These are phyloP conservation scores for Cystobasidium onofrii DNA, from an alignment of 768 basidiomycete species.

Conservation along the genomic window DNA sequence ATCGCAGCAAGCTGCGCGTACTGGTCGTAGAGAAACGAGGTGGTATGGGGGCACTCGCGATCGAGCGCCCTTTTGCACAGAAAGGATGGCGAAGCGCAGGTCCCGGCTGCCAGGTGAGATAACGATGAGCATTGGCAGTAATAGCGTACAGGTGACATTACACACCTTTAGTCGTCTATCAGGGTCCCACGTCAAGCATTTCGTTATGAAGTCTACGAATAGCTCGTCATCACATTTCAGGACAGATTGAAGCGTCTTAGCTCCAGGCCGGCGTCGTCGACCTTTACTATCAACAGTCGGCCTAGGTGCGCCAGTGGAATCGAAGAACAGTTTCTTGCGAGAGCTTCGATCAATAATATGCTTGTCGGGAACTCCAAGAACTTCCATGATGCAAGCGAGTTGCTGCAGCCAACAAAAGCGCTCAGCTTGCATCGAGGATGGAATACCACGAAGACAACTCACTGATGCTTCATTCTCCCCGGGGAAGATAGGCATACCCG, in stretches of 20 bases:
- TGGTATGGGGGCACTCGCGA: background rate
- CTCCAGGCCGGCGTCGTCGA: conserved; percentile 77
- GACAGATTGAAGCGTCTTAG: conserved; percentile 80
- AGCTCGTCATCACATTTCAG: conserved; percentile 86
- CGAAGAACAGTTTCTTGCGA: conserved; percentile 90
- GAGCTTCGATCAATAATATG: conserved; percentile 89
- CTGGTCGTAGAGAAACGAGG: conserved; percentile 6
- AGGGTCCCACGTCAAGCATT: conserved; percentile 97
- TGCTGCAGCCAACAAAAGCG: too few species aligned
- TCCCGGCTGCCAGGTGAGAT: conserved; percentile 10
- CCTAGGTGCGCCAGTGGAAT: conserved; percentile 83
- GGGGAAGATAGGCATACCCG: conserved; percentile 96
- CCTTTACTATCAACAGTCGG: conserved; percentile 96
- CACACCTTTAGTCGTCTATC: conserved; percentile 72
- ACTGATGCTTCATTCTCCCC: conserved; percentile 55
- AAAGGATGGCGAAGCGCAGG: conserved; percentile 27
- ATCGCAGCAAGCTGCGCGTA: background rate
- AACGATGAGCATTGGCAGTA: too few species aligned
- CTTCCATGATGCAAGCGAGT: conserved; percentile 97
- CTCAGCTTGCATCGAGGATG: too few species aligned
- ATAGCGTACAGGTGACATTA: background rate
- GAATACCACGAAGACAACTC: too few species aligned
- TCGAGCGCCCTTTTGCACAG: conserved; percentile 5
- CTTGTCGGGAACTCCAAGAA: conserved; percentile 89
- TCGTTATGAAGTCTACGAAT: conserved; percentile 92